These are phyloP conservation scores for Suhomyces kilbournensis DNA, from an alignment of 805 yeast genomes.

Conservation along the genomic window DNA sequence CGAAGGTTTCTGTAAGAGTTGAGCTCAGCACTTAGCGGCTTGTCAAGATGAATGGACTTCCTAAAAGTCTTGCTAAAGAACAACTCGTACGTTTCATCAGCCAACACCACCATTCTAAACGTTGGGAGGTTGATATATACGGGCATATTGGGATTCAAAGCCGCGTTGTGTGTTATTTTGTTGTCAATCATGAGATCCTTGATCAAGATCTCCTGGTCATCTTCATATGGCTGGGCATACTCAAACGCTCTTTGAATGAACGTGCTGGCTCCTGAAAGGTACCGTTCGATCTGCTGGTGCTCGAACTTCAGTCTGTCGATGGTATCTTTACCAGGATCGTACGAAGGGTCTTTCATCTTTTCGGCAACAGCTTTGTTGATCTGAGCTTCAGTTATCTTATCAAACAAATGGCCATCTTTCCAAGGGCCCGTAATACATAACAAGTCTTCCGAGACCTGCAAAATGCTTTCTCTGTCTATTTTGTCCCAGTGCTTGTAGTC, in stretches of 20 bases:
- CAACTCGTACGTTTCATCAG: conserved; percentile 89
- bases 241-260: conserved; percentile 87
- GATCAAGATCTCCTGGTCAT: conserved; percentile 30
- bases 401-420: conserved; percentile 69
- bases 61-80: conserved; percentile 71
- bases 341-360: conserved; percentile 42
- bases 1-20: conserved; percentile 61
- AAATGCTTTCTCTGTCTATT: conserved; percentile 73
- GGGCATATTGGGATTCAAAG: conserved; percentile 78
- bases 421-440: conserved; percentile 80
- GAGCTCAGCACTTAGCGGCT: conserved; percentile 46
- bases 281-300: conserved; percentile 69
- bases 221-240: conserved; percentile 72
- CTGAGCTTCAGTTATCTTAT: conserved; percentile 56
- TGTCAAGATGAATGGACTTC: conserved; percentile 63
- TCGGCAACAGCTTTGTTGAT: conserved; percentile 70
- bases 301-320: conserved; percentile 63
- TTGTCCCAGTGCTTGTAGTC: conserved; percentile 57
- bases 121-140: conserved; percentile 76
- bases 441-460: conserved; percentile 84
- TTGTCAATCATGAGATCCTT: conserved; percentile 36
- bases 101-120: conserved; percentile 89
- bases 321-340: conserved; percentile 37
- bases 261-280: conserved; percentile 79
- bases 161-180: conserved; percentile 63